A percentile compares a stretch with the other conserved stretches of the same genome.
phyloP scores from a whole-genome alignment of 148 eudicot genomes.

The Rhododendron henanense region DNA sequence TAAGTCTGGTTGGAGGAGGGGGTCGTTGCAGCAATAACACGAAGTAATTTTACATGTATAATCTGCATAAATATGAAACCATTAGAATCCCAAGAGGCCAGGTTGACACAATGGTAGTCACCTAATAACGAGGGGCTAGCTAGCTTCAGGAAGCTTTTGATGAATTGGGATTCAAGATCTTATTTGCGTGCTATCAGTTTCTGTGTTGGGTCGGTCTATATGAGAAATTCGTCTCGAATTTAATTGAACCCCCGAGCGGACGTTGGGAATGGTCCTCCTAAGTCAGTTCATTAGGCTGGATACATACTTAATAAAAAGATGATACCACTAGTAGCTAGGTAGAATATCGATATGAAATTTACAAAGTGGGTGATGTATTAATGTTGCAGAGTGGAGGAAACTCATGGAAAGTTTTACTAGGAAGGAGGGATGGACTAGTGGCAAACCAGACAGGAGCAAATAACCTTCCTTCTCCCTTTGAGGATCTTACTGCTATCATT shows the following conservation, averaged over 20 bases:
- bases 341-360: neutral
- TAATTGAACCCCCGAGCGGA: no score
- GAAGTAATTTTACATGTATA: neutral
- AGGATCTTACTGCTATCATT: constrained; percentile 33
- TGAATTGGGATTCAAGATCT: neutral
- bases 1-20: neutral
- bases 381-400: constrained; percentile 72
- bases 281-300: neutral
- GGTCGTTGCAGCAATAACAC: neutral
- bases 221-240: neutral
- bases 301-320: neutral
- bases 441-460: constrained; percentile 73
- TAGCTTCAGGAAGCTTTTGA: neutral
- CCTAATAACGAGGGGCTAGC: neutral
- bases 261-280: neutral
- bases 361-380: neutral
- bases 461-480: constrained; percentile 53
- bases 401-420: constrained; percentile 54
- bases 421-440: constrained; percentile 78
- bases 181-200: neutral
- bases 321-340: neutral
- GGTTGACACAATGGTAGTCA: no score
- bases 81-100: no score
- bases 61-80: no score
- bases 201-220: neutral